Evolutionary conservation across 768 basidiomycete species (phyloP).

Genomic region (Boletus rubescentipes): DNA sequence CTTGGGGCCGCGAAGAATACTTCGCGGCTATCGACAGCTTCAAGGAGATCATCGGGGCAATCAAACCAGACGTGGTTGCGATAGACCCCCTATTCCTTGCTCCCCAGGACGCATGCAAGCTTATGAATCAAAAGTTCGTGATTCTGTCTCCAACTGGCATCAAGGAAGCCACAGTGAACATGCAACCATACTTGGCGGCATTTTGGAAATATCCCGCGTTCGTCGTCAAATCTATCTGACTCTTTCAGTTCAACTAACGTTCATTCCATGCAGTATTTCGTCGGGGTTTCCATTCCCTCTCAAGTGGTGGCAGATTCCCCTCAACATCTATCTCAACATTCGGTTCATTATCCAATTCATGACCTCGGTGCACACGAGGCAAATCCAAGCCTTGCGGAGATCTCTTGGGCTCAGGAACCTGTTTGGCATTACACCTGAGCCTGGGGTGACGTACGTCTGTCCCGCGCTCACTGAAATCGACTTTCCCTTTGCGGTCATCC

Average conservation of each 20-base stretch:
- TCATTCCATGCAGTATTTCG: neutral
- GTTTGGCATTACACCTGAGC: too few relatives aligned
- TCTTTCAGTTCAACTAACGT: neutral
- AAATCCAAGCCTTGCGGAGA: neutral
- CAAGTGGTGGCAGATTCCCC: constrained; percentile 8
- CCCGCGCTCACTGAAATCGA: neutral
- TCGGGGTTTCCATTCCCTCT: constrained; percentile 7
- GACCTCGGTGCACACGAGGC: neutral
- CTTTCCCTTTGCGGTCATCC: constrained; percentile 1
- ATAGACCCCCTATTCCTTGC: neutral
- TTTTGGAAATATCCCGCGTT: constrained; percentile 8
- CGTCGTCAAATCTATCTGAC: neutral
- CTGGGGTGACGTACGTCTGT: neutral
- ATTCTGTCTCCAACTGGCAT: neutral
- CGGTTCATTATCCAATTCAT: neutral
- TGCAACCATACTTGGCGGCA: neutral
- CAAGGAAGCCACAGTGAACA: neutral
- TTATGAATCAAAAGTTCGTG: neutral
- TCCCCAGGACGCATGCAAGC: neutral
- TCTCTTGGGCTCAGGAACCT: neutral
- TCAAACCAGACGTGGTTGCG: neutral
- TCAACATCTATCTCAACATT: constrained; percentile 3
- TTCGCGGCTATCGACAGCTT: neutral
- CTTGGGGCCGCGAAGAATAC: constrained; percentile 5
- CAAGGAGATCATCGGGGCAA: neutral